These are phyloP conservation scores for Boletus pseudo-olivaceus DNA, from an alignment of 768 basidiomycete genomes.

Conservation along the genomic window DNA sequence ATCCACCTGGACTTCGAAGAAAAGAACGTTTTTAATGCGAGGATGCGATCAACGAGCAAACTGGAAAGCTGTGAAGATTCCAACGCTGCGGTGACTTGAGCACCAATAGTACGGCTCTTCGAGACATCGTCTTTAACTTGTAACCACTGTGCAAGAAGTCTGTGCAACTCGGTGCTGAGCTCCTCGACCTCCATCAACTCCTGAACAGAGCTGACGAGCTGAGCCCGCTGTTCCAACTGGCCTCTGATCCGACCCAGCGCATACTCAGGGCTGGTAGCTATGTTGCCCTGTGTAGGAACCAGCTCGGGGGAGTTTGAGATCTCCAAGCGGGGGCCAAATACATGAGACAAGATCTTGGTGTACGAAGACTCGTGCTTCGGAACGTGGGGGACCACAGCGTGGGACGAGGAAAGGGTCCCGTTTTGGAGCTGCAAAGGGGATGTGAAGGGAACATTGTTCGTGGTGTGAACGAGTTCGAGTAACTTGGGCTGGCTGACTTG, in stretches of 20 bases:
- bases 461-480: constrained; percentile 47
- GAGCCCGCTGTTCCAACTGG: constrained; percentile 69
- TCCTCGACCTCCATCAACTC: constrained; percentile 55
- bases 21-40: constrained; percentile 60
- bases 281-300: constrained; percentile 61
- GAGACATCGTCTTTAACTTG: constrained; percentile 65
- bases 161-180: constrained; percentile 56
- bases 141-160: constrained; percentile 76
- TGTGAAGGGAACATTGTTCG: constrained; percentile 35
- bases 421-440: constrained; percentile 50
- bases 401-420: constrained; percentile 27
- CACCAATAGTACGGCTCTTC: constrained; percentile 58
- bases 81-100: constrained; percentile 52
- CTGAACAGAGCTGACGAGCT: constrained; percentile 62
- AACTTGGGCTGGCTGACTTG: constrained; percentile 43
- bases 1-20: constrained; percentile 85
- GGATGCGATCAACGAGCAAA: constrained; percentile 51
- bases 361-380: constrained; percentile 91
- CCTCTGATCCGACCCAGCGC: constrained; percentile 90
- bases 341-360: constrained; percentile 78
- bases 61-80: constrained; percentile 39
- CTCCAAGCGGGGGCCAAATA: constrained; percentile 77
- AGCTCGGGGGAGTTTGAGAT: constrained; percentile 81
- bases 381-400: constrained; percentile 49
- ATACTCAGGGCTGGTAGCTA: constrained; percentile 90